A percentile compares a stretch with the other conserved stretches of the same genome.
phyloP scores from a whole-genome alignment of 192 early-diverging fungal species.

The Entomortierella chlamydospora region DNA sequence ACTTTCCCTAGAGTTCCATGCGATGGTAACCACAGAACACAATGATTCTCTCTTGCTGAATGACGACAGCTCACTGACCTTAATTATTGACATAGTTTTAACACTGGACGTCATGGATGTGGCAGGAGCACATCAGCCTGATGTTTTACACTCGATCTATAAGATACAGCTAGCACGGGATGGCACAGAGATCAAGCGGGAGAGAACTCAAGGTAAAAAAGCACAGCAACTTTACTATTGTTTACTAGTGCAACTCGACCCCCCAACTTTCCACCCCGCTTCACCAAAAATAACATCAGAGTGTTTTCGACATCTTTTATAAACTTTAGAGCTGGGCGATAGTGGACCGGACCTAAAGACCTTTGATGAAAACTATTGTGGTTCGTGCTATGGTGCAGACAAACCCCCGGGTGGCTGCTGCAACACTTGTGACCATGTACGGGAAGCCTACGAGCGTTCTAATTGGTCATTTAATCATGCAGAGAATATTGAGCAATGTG shows the following conservation, averaged over 20 bases:
- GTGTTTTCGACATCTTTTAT: too few relatives aligned
- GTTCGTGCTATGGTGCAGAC: conserved; percentile 89
- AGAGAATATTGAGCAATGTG: conserved; percentile 90
- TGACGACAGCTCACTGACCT: neutral
- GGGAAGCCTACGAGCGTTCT: conserved; percentile 80
- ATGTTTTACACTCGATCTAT: conserved; percentile 81
- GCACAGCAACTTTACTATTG: neutral
- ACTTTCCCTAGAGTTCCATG: conserved; percentile 94
- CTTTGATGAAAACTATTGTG: conserved; percentile 74
- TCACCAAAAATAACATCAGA: too few relatives aligned
- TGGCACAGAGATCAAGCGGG: conserved; percentile 73
- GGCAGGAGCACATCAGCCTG: conserved; percentile 88
- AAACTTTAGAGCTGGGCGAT: conserved; percentile 63
- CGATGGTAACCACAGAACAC: conserved; percentile 63
- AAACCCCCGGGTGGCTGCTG: conserved; percentile 84
- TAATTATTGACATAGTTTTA: conserved; percentile 64
- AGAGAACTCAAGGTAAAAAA: conserved; percentile 64
- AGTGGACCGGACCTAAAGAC: conserved; percentile 35
- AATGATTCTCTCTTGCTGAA: too few relatives aligned
- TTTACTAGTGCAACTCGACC: too few relatives aligned
- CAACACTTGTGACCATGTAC: conserved; percentile 93
- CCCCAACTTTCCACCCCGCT: too few relatives aligned
- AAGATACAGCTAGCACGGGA: conserved; percentile 81
- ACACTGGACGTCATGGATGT: conserved; percentile 96
- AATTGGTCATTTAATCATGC: conserved; percentile 88